A percentile compares a stretch with the other conserved stretches of the same genome.
These are phyloP conservation scores for Albizia julibrissin DNA, from an alignment of 306 rosid genomes.

Conservation along the genomic window DNA sequence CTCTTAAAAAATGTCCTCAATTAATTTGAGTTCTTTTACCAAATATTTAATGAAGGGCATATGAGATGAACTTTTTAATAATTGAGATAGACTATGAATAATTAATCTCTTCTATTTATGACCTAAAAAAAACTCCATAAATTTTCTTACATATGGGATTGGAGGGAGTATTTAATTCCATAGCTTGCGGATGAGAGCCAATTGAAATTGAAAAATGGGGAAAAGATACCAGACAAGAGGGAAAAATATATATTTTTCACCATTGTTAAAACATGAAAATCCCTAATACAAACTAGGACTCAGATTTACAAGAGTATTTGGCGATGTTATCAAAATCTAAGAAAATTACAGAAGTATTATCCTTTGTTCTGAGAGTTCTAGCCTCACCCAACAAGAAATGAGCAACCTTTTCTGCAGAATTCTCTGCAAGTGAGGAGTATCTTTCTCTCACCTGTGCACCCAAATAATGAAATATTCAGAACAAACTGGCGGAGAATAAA, in stretches of 20 bases:
- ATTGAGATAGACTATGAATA: neutral
- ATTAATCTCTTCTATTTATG: neutral
- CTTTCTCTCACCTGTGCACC: conserved; percentile 65
- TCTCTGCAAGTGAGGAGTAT: conserved; percentile 46
- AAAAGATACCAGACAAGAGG: neutral
- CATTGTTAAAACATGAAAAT: conserved; percentile 44
- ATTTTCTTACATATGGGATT: neutral
- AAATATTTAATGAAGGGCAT: neutral
- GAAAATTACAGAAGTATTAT: conserved; percentile 88
- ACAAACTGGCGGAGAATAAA: neutral
- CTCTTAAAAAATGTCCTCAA: neutral
- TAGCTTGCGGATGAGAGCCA: conserved; percentile 24
- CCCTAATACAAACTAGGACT: conserved; percentile 56
- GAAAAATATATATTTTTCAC: conserved; percentile 25
- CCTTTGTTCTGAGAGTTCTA: conserved; percentile 91
- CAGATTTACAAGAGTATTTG: conserved; percentile 76
- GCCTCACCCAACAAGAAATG: conserved; percentile 86
- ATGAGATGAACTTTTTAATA: neutral
- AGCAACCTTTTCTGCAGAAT: conserved; percentile 76
- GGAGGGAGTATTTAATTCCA: neutral
- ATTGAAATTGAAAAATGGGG: conserved; percentile 15
- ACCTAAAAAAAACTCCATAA: neutral
- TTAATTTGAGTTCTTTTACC: neutral
- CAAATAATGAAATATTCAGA: conserved; percentile 24
- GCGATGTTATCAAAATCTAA: conserved; percentile 75